phyloP scores from a whole-genome alignment of 768 basidiomycete species.

The Serendipita sp. region DNA sequence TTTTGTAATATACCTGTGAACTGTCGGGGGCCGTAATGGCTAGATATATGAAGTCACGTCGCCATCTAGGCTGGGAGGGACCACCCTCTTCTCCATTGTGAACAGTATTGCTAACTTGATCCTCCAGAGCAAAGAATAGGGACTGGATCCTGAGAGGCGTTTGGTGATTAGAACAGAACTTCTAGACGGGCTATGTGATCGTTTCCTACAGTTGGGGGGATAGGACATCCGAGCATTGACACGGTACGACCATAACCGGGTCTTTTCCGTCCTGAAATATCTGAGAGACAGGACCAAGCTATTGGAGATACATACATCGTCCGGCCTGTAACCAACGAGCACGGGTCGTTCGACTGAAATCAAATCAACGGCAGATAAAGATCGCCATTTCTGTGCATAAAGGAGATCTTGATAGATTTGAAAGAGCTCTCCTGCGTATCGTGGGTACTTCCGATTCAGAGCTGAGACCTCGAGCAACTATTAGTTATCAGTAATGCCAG shows the following conservation, averaged over 20 bases:
- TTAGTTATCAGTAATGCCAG: too few relatives aligned
- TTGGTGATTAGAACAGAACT: too few relatives aligned
- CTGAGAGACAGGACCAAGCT: neutral
- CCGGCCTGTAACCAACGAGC: neutral
- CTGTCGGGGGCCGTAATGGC: neutral
- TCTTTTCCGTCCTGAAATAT: neutral
- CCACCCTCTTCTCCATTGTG: too few relatives aligned
- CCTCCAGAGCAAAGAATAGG: neutral
- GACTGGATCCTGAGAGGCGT: too few relatives aligned
- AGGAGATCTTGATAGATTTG: neutral
- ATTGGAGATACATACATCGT: neutral
- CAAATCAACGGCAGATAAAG: neutral
- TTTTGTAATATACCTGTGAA: conserved; percentile 3
- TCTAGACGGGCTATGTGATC: too few relatives aligned
- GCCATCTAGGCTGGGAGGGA: too few relatives aligned
- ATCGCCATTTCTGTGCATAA: neutral
- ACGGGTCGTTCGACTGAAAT: neutral
- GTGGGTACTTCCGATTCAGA: neutral
- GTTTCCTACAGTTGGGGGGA: neutral
- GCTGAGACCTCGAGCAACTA: neutral
- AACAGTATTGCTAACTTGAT: too few relatives aligned
- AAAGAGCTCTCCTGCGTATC: neutral
- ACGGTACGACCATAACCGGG: neutral
- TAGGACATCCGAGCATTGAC: neutral
- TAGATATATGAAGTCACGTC: neutral